Evolutionary conservation across 768 basidiomycete species (phyloP), one percentile per base, ranked within the genome.

Genomic region (Crucibulum laeve): DNA sequence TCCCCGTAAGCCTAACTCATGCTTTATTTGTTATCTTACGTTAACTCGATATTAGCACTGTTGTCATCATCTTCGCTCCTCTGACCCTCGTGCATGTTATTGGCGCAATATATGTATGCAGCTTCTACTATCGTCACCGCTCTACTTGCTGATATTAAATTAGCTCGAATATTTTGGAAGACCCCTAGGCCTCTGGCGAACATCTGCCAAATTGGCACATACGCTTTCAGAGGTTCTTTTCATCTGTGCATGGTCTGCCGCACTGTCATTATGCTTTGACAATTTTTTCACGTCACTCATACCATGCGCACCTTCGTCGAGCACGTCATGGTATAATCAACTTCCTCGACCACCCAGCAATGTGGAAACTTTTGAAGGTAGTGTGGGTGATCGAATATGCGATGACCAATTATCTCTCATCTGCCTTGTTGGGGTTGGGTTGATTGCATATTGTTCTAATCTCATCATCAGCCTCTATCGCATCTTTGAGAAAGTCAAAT

Each of bases 111-210:
- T 93, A 94, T 63, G 88, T 91, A 60, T 49, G 87, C 65, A 7
- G 7, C 6, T 25, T 30, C 25, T 43, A 11, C 43, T 34, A 22
- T 35, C 49, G 23, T 39, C 10, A 17, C 18, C 15, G 11, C 32
- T 36, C 28, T 18, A 19, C 13, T n/a, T 21, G 4, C 36, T 36
- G 33, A 26, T 44, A 4, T 34, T 13, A 4, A 61, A 23, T 43
- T 56, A 93, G 91, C 72, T 92, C 44, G 92, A 95, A 65, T 96
- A 96, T 65, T 93, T 93, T 56, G 87, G 92, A 30, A 81, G 86
- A 25, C 92, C 93, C 4, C 68, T 95, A 18, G 93, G 92, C n/a
- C 69, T 95, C 23, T 95, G 93, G 93, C 75, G 78, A 40, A 91
- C 92, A 24, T 90, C 89, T 24, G 80, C 72, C 39, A 94, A 94